These are phyloP conservation scores for Hanseniaspora mollemarum DNA, from an alignment of 805 yeast genomes.

Conservation along the genomic window DNA sequence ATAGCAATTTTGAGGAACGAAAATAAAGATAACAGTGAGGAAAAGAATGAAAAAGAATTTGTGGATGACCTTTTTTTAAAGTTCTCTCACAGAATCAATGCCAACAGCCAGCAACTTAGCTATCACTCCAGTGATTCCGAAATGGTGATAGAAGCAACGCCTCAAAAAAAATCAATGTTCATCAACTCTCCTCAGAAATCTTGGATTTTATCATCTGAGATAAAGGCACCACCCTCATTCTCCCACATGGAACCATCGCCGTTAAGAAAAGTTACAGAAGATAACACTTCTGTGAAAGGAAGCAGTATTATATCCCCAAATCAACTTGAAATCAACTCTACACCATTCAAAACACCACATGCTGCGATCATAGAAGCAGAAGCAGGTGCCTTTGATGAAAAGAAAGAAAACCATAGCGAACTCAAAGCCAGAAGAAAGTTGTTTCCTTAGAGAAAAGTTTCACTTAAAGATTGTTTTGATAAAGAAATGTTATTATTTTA, in stretches of 20 bases:
- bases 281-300: neutral
- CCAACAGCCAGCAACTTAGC: neutral
- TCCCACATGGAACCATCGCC: neutral
- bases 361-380: neutral
- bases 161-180: neutral
- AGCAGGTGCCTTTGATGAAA: neutral
- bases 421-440: constrained; percentile 13
- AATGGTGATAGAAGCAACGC: constrained; percentile 12
- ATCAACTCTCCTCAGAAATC: constrained; percentile 5
- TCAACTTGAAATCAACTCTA: neutral
- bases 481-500: neutral
- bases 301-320: neutral
- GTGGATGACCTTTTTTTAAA: constrained; percentile 10
- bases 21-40: neutral
- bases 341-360: constrained; percentile 11
- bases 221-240: neutral
- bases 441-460: constrained; percentile 6
- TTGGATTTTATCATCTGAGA: neutral
- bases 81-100: constrained; percentile 11
- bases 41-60: neutral
- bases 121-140: neutral
- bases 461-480: neutral
- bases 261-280: neutral
- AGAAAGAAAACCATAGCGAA: neutral
- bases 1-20: neutral